Evolutionary conservation across 2,329 filamentous ascomycete genomes (phyloP).

Genomic region (Tolypocladium pustulatum): DNA sequence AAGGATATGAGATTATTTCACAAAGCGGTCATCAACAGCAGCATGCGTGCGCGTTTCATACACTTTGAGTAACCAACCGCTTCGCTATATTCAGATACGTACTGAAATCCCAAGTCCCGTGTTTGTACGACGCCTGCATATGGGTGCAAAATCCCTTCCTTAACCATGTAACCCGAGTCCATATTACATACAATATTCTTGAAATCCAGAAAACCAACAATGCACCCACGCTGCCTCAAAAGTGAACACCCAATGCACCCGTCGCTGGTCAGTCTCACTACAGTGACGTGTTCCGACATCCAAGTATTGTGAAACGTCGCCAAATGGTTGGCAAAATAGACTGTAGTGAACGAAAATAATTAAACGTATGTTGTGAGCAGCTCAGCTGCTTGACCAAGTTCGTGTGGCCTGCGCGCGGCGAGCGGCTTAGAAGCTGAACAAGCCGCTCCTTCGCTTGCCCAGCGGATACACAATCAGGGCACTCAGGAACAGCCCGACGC

Average conservation of each 20-base stretch:
- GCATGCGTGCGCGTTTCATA: neutral
- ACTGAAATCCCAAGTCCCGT: neutral
- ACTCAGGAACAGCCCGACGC: conserved; percentile 48
- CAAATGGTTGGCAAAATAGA: neutral
- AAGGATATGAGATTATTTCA: neutral
- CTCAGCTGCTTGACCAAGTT: neutral
- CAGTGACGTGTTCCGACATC: neutral
- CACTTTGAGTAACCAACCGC: neutral
- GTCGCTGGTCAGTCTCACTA: neutral
- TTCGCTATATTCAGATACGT: neutral
- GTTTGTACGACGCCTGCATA: neutral
- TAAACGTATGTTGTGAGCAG: neutral
- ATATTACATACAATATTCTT: neutral
- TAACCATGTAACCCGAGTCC: neutral
- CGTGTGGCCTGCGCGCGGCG: neutral
- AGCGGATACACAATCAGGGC: conserved; percentile 44
- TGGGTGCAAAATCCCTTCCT: neutral
- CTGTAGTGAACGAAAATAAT: neutral
- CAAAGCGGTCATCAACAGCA: neutral
- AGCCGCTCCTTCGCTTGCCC: conserved; percentile 45
- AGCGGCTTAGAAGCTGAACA: conserved; percentile 38
- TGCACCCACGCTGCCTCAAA: neutral
- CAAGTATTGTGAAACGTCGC: neutral
- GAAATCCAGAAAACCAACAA: neutral
- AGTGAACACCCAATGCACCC: neutral